phyloP scores from a whole-genome alignment of 2,329 filamentous ascomycete species.

The Colletotrichum lupini region DNA sequence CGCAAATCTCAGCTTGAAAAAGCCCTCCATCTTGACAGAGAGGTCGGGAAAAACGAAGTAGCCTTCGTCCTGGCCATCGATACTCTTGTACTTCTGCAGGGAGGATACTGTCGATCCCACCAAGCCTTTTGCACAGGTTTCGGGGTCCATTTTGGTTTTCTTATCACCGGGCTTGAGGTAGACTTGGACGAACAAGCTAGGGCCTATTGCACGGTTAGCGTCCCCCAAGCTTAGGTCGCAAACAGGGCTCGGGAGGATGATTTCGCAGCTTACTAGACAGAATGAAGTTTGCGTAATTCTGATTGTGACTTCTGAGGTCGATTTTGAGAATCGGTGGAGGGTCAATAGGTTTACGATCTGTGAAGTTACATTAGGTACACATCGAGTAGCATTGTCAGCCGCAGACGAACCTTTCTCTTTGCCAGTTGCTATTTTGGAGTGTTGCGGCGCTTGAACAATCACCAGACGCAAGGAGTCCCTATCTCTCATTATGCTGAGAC shows the following conservation, averaged over 20 bases:
- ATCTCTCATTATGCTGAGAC: not conserved
- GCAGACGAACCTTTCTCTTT: conserved; percentile 72
- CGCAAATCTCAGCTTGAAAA: conserved; percentile 79
- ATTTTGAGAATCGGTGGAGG: conserved; percentile 88
- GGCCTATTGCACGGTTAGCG: conserved; percentile 45
- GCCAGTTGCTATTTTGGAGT: conserved; percentile 13
- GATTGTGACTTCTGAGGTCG: conserved; percentile 51
- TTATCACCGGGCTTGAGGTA: conserved; percentile 53
- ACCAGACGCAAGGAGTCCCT: not conserved
- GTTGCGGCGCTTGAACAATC: not conserved
- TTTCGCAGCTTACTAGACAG: not conserved
- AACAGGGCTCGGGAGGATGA: not conserved
- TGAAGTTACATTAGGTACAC: not conserved
- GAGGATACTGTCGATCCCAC: conserved; percentile 82
- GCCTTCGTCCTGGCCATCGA: conserved; percentile 79
- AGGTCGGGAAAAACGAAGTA: conserved; percentile 95
- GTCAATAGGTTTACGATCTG: conserved; percentile 87
- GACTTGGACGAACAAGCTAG: conserved; percentile 61
- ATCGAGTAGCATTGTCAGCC: not conserved
- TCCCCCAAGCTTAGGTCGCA: not conserved
- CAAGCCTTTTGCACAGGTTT: conserved; percentile 61
- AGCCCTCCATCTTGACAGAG: conserved; percentile 79
- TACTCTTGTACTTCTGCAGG: conserved; percentile 83
- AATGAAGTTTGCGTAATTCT: not conserved
- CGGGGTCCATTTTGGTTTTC: conserved; percentile 41